A percentile compares a stretch with the other conserved stretches of the same genome.
Conservation (phyloP, 768 basidiomycete species). For the Lactarius hengduanensis region DNA sequence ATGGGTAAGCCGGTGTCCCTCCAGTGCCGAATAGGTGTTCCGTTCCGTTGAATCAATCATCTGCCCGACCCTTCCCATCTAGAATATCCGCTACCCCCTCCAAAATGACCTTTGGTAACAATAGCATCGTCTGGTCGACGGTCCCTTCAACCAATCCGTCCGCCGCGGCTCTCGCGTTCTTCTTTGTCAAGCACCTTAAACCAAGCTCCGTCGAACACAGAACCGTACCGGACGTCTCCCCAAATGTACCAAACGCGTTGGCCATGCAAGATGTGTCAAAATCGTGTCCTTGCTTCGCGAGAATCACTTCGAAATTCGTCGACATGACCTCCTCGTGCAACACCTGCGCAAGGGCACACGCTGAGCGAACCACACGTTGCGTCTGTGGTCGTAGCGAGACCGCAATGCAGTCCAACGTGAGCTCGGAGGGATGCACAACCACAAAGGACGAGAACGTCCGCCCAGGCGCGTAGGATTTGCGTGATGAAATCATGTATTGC, state of each 20-base stretch:
- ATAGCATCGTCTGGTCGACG: conserved; percentile 57
- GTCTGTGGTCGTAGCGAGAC: conserved; percentile 57
- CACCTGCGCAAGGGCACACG: conserved; percentile 60
- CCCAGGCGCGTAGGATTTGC: conserved; percentile 69
- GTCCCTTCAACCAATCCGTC: conserved; percentile 40
- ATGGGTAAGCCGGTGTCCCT: neutral
- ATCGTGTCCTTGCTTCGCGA: conserved; percentile 51
- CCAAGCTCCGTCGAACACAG: conserved; percentile 74
- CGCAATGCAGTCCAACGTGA: conserved; percentile 40
- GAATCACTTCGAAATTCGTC: conserved; percentile 69
- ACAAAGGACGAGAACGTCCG: conserved; percentile 64
- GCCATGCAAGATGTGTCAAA: conserved; percentile 54
- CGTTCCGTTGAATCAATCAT: conserved; percentile 4
- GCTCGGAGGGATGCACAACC: conserved; percentile 44
- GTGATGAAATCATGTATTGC: conserved; percentile 71
- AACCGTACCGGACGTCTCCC: conserved; percentile 42
- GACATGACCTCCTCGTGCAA: conserved; percentile 75
- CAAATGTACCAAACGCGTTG: conserved; percentile 64
- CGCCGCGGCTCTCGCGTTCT: conserved; percentile 31
- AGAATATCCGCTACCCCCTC: conserved; percentile 63
- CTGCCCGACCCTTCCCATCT: conserved; percentile 30
- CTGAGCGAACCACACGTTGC: conserved; percentile 61
- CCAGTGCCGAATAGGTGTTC: neutral
- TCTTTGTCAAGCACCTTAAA: conserved; percentile 59
- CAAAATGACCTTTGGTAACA: conserved; percentile 74